Evolutionary conservation across 2,329 filamentous ascomycete genomes (phyloP).

Genomic region (Colletotrichum eremochloae): DNA sequence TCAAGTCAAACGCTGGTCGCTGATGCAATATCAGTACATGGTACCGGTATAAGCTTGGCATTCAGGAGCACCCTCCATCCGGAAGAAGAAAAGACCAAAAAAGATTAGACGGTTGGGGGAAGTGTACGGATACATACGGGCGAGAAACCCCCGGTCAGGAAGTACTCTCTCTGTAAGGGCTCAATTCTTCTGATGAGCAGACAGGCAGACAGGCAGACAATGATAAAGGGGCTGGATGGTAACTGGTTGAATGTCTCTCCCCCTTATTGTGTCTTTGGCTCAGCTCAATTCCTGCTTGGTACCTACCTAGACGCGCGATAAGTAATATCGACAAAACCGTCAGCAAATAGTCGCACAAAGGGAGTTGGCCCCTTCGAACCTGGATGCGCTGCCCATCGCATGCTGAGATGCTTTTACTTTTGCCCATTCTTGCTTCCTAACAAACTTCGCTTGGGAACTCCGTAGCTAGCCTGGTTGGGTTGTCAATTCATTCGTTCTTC

Average conservation of each 20-base stretch:
- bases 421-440: neutral
- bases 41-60: slow-evolving; percentile 19
- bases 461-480: neutral
- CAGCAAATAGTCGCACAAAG: slow-evolving; percentile 34
- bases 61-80: slow-evolving; percentile 30
- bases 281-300: slow-evolving; percentile 21
- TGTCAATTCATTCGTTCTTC: neutral
- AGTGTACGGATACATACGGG: neutral
- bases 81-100: slow-evolving; percentile 1
- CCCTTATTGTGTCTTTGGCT: slow-evolving; percentile 23
- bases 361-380: slow-evolving; percentile 11
- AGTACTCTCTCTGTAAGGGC: neutral
- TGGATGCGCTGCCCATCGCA: neutral
- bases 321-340: neutral
- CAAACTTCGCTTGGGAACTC: neutral
- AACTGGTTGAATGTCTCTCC: slow-evolving; percentile 8
- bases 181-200: slow-evolving; percentile 9
- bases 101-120: slow-evolving; percentile 30
- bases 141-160: slow-evolving; percentile 10
- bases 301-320: slow-evolving; percentile 19
- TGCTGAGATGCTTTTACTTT: neutral
- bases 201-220: neutral
- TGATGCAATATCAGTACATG: slow-evolving; percentile 20
- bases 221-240: neutral
- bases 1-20: slow-evolving; percentile 20